Evolutionary conservation across 2,329 filamentous ascomycete genomes (phyloP).

Genomic region (Stachybotrys elegans): DNA sequence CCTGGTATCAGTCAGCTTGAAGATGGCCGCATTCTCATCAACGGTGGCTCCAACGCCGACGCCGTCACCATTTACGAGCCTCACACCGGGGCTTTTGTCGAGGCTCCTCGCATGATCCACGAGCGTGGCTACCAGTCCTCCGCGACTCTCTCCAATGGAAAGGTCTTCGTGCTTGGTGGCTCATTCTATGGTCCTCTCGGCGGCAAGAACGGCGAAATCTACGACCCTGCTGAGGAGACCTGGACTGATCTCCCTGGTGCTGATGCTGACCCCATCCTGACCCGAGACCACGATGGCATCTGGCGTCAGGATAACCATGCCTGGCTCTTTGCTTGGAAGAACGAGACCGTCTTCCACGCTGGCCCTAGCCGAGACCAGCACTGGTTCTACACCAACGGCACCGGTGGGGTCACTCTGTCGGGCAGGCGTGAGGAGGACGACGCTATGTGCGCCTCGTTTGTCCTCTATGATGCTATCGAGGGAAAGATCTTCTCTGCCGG

Average conservation of each 20-base stretch:
- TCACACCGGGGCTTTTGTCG: conserved; percentile 29
- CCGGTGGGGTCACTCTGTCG: conserved; percentile 23
- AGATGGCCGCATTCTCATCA: conserved; percentile 44
- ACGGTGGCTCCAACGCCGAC: conserved; percentile 45
- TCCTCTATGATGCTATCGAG: conserved; percentile 53
- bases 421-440: conserved; percentile 28
- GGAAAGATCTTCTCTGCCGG: conserved; percentile 50
- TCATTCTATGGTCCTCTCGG: conserved; percentile 41
- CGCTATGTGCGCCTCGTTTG: conserved; percentile 48
- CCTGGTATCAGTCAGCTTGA: conserved; percentile 46
- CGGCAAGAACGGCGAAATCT: conserved; percentile 53
- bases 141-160: conserved; percentile 44
- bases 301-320: conserved; percentile 35
- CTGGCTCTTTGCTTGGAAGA: conserved; percentile 36
- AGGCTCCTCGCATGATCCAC: conserved; percentile 37
- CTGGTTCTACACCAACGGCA: conserved; percentile 46
- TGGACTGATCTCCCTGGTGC: conserved; percentile 42
- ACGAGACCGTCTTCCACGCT: conserved; percentile 47
- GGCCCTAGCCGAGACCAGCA: conserved; percentile 50
- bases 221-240: conserved; percentile 34
- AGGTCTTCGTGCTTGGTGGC: conserved; percentile 54
- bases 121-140: conserved; percentile 49
- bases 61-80: conserved; percentile 44
- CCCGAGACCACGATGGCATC: conserved; percentile 41
- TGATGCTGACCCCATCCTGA: conserved; percentile 44